Percentiles rank a stretch among this genome's conserved stretches.
Conservation (phyloP, 2,329 filamentous ascomycete species). For the Pseudocercospora cruenta region DNA sequence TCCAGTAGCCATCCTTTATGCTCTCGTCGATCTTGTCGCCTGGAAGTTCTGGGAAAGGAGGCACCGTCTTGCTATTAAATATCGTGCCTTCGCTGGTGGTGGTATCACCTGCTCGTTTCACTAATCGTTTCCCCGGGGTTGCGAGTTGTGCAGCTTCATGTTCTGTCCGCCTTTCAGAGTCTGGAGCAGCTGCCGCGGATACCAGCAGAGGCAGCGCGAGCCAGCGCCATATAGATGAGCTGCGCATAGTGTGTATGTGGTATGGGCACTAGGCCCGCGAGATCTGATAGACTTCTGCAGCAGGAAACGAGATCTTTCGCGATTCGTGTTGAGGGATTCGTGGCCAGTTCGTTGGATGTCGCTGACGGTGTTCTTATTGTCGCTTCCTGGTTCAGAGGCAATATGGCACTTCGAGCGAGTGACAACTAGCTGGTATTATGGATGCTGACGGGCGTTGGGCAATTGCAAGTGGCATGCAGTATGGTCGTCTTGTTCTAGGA, state of each 20-base stretch:
- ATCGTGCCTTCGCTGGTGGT: slow-evolving; percentile 47
- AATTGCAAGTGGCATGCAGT: background rate
- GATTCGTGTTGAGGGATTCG: slow-evolving; percentile 5
- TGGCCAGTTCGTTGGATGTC: slow-evolving; percentile 1
- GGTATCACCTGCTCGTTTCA: slow-evolving; percentile 24
- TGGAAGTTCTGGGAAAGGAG: slow-evolving; percentile 65
- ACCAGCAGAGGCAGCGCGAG: slow-evolving; percentile 35
- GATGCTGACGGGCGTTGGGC: slow-evolving; percentile 5
- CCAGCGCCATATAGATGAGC: slow-evolving; percentile 34
- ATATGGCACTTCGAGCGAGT: background rate
- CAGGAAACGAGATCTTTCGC: background rate
- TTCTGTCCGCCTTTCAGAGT: slow-evolving; percentile 21
- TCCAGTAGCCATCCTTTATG: slow-evolving; percentile 68
- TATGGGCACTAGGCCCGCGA: slow-evolving; percentile 30
- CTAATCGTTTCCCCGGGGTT: slow-evolving; percentile 15
- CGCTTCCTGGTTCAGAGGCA: slow-evolving; percentile 1
- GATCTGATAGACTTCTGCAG: slow-evolving; percentile 4
- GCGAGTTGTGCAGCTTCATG: slow-evolving; percentile 13
- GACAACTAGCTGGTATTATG: background rate
- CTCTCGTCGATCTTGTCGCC: slow-evolving; percentile 62
- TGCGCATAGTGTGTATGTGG: slow-evolving; percentile 33
- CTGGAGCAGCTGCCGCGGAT: slow-evolving; percentile 25
- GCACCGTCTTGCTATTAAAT: slow-evolving; percentile 70
- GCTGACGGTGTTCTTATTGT: background rate
- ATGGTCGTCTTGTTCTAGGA: background rate